phyloP scores from a whole-genome alignment of 305 asterid species.

The Fraxinus sp. region DNA sequence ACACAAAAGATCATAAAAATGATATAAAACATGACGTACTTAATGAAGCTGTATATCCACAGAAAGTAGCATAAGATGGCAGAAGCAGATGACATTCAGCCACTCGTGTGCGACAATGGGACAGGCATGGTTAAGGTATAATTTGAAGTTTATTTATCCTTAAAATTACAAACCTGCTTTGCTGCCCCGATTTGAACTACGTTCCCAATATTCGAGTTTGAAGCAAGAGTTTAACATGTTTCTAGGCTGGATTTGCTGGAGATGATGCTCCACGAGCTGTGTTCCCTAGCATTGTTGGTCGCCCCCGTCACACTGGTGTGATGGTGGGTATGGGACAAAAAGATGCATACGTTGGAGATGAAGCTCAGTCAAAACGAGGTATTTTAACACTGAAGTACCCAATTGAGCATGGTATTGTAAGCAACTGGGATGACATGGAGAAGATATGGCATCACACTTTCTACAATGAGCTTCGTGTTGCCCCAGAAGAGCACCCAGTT shows the following conservation, averaged over 20 bases:
- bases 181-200: neutral
- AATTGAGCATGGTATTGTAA: constrained; percentile 61
- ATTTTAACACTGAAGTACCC: constrained; percentile 60
- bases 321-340: constrained; percentile 70
- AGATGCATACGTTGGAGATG: constrained; percentile 68
- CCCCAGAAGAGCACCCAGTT: constrained; percentile 66
- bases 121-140: constrained; percentile 1
- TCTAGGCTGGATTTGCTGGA: constrained; percentile 69
- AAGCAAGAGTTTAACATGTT: neutral
- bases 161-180: neutral
- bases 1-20: neutral
- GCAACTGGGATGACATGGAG: constrained; percentile 73
- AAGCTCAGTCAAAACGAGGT: constrained; percentile 63
- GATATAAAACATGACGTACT: neutral
- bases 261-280: constrained; percentile 72
- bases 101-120: neutral
- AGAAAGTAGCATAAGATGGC: constrained; percentile 2
- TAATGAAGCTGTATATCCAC: neutral
- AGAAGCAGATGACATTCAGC: neutral
- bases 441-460: constrained; percentile 67
- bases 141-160: neutral
- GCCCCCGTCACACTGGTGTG: constrained; percentile 69
- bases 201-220: neutral
- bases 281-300: constrained; percentile 64
- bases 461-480: constrained; percentile 62